Conservation (phyloP, 2,329 filamentous ascomycete genomes). For the Fusarium keratoplasticum region DNA sequence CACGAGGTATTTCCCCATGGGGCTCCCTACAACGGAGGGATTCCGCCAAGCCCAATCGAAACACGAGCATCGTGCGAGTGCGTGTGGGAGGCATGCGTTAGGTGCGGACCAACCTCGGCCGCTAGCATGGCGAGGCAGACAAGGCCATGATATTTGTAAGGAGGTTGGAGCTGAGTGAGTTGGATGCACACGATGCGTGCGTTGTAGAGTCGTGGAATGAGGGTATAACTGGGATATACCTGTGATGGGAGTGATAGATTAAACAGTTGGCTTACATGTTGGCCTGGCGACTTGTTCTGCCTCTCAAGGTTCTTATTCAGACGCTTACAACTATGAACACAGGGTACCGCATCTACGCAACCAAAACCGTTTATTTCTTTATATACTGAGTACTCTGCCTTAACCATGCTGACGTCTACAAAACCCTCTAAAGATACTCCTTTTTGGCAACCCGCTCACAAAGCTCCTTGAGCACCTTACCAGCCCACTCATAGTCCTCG, state of each 20-base stretch:
- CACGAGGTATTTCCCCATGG: not conserved
- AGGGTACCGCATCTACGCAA: not conserved
- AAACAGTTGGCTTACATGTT: not conserved
- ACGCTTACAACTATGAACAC: not conserved
- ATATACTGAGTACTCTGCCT: not conserved
- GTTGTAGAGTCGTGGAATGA: not conserved
- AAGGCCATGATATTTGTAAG: not conserved
- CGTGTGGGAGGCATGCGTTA: not conserved
- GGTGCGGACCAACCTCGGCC: slow-evolving; percentile 14
- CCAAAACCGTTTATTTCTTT: not conserved
- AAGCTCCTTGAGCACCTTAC: slow-evolving; percentile 64
- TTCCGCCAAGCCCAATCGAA: not conserved
- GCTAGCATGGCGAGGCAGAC: not conserved
- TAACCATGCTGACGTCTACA: not conserved
- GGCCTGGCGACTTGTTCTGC: not conserved
- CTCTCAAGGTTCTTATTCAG: not conserved
- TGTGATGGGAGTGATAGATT: not conserved
- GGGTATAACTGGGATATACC: not conserved
- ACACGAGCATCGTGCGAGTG: not conserved
- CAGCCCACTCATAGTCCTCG: slow-evolving; percentile 81
- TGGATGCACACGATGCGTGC: not conserved
- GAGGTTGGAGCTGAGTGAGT: not conserved
- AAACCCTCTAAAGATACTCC: slow-evolving; percentile 43
- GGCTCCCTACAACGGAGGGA: not conserved
- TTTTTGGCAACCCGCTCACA: slow-evolving; percentile 54